Base-by-base conservation (phyloP, 2,329 filamentous ascomycete genomes). In the Arachnopeziza araneosa region DNA sequence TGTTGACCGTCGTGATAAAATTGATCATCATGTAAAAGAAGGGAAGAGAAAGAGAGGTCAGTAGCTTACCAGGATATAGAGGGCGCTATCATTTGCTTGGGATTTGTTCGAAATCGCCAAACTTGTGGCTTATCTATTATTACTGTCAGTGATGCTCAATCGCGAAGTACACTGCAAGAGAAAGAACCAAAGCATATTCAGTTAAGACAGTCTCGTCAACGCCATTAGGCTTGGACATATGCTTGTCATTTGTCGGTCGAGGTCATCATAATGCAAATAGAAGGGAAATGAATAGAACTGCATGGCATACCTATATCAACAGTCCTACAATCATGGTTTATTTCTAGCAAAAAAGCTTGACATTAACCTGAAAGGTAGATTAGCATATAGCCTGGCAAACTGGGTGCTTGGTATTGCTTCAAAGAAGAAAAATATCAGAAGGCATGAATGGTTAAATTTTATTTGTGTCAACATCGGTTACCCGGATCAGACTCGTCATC, bases 1-100 rank as follows among this genome's bases (percentile, higher is more conserved):
- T 88, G 88, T 88, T 88, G 88, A 91, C 88, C 88, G 88, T 91
- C 88, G 88, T 91, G 88, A 90, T 86, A 83, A 83, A 80, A 77
- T 80, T 79, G 81, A 84, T 89, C 86, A 89, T 89, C 86, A 87
- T 87, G 65, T 76, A 74, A 81, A 70, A 63, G 61, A 64, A 52
- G 52, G 14, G 54, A 30, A 10, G 32, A n/a, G 26, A 24, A 8
- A 21, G 36, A 44, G 17, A 44, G 36, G 26, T 30, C 6, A 14
- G 36, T 6, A 36, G 58, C 67, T 54, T 68, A 68, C 66, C 61
- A 56, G 17, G 36, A 30, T 30, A 30, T 4, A 30, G 9, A 4
- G 26, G 9, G 5, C n/a, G n/a, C n/a, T 4, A 19, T 44, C 36
- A 44, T 8, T 44, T 44, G 36, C 17, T 44, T 44, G 10, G 17